phyloP scores from a whole-genome alignment of 805 yeast genomes.

The Suhomyces kilbournensis region DNA sequence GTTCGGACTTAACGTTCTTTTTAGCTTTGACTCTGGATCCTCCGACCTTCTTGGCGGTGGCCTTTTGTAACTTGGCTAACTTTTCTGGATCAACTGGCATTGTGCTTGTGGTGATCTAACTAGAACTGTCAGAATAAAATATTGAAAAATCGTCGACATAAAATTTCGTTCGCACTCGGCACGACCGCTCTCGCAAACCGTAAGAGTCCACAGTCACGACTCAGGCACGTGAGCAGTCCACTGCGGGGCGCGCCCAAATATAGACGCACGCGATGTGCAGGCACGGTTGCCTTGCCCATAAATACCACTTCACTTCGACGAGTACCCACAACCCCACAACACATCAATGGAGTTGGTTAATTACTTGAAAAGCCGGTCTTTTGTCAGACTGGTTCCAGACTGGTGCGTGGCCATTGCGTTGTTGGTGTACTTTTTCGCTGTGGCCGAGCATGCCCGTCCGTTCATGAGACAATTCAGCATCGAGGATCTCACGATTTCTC shows the following conservation, averaged over 20 bases:
- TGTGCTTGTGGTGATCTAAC: constrained; percentile 10
- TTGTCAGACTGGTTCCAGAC: constrained; percentile 17
- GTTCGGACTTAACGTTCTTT: constrained; percentile 68
- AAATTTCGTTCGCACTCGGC: constrained; percentile 3
- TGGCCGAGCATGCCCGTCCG: constrained; percentile 36
- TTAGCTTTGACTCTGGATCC: constrained; percentile 91
- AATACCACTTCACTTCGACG: background rate
- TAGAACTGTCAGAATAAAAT: background rate
- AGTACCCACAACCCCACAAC: background rate
- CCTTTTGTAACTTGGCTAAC: constrained; percentile 86
- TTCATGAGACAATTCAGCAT: constrained; percentile 34
- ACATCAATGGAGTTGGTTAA: background rate
- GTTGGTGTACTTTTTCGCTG: constrained; percentile 26
- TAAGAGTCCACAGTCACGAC: constrained; percentile 1
- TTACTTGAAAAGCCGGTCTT: constrained; percentile 9
- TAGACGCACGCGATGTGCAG: background rate
- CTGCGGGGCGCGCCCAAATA: background rate
- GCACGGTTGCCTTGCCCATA: background rate
- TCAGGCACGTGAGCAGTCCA: background rate
- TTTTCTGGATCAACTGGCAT: constrained; percentile 95
- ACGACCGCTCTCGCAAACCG: background rate
- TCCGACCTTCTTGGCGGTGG: constrained; percentile 72
- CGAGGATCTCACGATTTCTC: constrained; percentile 31
- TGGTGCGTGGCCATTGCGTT: constrained; percentile 27
- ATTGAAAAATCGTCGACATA: constrained; percentile 6